phyloP scores from a whole-genome alignment of 169 alveolate species.

The Plasmodium fragile region DNA sequence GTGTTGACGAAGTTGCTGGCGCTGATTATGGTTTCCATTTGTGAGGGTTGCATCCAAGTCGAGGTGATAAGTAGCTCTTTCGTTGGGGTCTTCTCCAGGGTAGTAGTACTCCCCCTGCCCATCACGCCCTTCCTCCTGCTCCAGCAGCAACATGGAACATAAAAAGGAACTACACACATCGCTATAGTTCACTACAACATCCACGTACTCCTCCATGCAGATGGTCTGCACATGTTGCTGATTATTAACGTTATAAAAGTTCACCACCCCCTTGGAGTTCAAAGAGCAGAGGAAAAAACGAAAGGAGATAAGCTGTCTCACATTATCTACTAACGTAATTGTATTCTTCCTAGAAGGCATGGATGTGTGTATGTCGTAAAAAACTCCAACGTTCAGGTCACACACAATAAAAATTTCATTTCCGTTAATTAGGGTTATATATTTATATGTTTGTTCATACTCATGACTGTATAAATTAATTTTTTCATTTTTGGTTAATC shows the following conservation, averaged over 20 bases:
- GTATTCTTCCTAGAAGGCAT: slow-evolving; percentile 70
- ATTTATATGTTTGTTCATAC: slow-evolving; percentile 47
- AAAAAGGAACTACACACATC: background rate
- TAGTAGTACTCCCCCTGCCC: background rate
- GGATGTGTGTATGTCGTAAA: slow-evolving; percentile 52
- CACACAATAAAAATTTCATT: slow-evolving; percentile 65
- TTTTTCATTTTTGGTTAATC: slow-evolving; percentile 27
- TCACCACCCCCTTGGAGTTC: slow-evolving; percentile 7
- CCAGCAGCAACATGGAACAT: background rate
- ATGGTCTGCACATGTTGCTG: slow-evolving; percentile 65
- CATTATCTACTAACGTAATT: background rate
- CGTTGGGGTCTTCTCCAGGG: background rate
- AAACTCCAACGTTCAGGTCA: slow-evolving; percentile 66
- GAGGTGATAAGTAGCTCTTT: background rate
- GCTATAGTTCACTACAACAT: background rate
- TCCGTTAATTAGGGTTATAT: slow-evolving; percentile 34
- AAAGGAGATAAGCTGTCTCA: slow-evolving; percentile 3
- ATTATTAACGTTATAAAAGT: slow-evolving; percentile 36
- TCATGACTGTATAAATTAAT: slow-evolving; percentile 45
- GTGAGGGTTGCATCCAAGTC: background rate
- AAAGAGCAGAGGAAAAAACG: slow-evolving; percentile 42
- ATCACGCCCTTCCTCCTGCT: background rate
- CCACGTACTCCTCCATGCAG: background rate
- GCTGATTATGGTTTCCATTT: background rate
- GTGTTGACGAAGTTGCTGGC: background rate